These are phyloP conservation scores for Eucalyptus rudis DNA, from an alignment of 345 rosid genomes.

Conservation along the genomic window DNA sequence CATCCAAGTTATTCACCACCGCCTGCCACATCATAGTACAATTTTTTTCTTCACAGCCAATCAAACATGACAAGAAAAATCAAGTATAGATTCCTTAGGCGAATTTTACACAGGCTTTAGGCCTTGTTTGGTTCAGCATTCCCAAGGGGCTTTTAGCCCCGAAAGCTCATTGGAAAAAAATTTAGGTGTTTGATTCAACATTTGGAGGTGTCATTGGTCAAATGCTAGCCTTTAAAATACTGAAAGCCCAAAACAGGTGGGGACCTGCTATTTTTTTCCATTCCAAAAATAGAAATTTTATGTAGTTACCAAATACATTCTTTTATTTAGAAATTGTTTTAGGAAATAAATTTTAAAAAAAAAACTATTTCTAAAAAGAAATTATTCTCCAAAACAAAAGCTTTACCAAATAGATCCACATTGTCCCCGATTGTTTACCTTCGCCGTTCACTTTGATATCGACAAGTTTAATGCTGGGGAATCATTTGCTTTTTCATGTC, in stretches of 20 bases:
- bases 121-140: too few species aligned
- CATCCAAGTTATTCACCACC: slow-evolving; percentile 57
- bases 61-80: not conserved
- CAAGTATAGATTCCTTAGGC: not conserved
- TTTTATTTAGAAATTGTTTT: too few species aligned
- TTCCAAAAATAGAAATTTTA: too few species aligned
- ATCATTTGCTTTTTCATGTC: not conserved
- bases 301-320: accelerated
- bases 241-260: too few species aligned
- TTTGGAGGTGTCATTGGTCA: too few species aligned
- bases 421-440: not conserved
- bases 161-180: too few species aligned
- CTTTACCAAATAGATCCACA: accelerated
- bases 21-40: slow-evolving; percentile 19
- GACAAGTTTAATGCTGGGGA: not conserved
- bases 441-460: not conserved
- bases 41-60: not conserved
- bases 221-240: too few species aligned
- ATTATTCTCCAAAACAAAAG: accelerated
- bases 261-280: too few species aligned
- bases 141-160: too few species aligned
- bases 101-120: not conserved
- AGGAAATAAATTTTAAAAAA: accelerated
- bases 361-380: accelerated
- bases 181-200: too few species aligned